Evolutionary conservation across 169 alveolate genomes (phyloP).

Genomic region (Plasmodium malariae): DNA sequence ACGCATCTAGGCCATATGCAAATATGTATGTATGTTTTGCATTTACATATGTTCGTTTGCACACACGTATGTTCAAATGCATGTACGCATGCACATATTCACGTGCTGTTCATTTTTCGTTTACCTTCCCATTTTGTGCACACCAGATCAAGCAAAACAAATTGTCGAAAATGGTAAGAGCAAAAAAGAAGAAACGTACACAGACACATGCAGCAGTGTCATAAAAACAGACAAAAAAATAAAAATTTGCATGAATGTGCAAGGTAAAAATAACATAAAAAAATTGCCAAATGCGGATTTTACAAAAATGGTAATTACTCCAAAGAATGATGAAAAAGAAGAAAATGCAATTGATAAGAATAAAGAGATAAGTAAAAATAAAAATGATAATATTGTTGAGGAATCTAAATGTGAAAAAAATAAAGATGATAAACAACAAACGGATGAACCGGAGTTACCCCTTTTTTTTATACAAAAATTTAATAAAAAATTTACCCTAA

Average conservation of each 20-base stretch:
- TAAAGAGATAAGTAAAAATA: neutral
- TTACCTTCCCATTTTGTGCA: too few relatives aligned
- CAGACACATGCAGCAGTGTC: conserved; percentile 53
- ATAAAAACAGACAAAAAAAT: conserved; percentile 37
- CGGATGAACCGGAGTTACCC: conserved; percentile 78
- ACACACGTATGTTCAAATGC: neutral
- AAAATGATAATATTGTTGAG: neutral
- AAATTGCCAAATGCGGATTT: neutral
- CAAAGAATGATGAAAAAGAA: conserved; percentile 4
- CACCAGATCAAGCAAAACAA: neutral
- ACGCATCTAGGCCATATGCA: too few relatives aligned
- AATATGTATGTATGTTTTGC: too few relatives aligned
- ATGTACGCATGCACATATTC: neutral
- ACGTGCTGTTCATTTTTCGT: neutral
- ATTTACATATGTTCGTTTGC: too few relatives aligned
- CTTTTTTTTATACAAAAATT: conserved; percentile 79
- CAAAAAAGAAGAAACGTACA: conserved; percentile 18
- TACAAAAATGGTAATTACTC: neutral
- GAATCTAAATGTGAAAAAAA: neutral
- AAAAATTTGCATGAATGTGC: conserved; percentile 56
- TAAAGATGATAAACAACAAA: neutral
- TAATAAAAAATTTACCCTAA: conserved; percentile 26
- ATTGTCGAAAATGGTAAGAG: conserved; percentile 5
- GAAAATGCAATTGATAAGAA: neutral
- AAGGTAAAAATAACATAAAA: conserved; percentile 15